phyloP scores from a whole-genome alignment of 2,329 filamentous ascomycete species.

The Dothiorella sarmentorum region DNA sequence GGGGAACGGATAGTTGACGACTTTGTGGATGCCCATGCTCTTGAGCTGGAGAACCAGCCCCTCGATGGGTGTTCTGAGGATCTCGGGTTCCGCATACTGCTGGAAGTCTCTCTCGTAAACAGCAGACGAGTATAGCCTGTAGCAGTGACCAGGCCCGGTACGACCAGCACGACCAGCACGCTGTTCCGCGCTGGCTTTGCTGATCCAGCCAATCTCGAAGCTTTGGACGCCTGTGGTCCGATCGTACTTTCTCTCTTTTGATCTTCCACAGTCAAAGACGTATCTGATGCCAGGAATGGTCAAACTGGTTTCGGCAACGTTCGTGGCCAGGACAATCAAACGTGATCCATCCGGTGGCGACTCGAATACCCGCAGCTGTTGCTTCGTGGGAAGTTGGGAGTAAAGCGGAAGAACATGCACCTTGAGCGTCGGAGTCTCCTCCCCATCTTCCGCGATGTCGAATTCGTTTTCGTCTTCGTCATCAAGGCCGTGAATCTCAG shows the following conservation, averaged over 20 bases:
- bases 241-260: conserved; percentile 90
- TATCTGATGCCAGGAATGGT: conserved; percentile 95
- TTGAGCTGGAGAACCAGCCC: conserved; percentile 88
- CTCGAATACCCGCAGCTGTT: conserved; percentile 89
- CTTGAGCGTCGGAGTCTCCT: conserved; percentile 64
- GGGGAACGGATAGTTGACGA: conserved; percentile 94
- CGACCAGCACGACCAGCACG: conserved; percentile 89
- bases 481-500: conserved; percentile 59
- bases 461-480: conserved; percentile 60
- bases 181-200: conserved; percentile 92
- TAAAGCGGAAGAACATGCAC: conserved; percentile 93
- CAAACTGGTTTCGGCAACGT: conserved; percentile 94
- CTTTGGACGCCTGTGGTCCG: conserved; percentile 87
- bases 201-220: conserved; percentile 94
- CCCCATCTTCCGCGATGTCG: conserved; percentile 61
- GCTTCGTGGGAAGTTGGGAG: conserved; percentile 82
- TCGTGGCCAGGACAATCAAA: conserved; percentile 86
- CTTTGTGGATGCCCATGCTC: conserved; percentile 84
- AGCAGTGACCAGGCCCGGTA: conserved; percentile 94
- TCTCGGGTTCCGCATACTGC: conserved; percentile 82
- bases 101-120: conserved; percentile 88
- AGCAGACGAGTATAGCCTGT: conserved; percentile 88
- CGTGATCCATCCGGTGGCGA: conserved; percentile 76
- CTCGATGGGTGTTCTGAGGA: conserved; percentile 87
- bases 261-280: conserved; percentile 89